Evolutionary conservation across 2,329 filamentous ascomycete genomes (phyloP).

Genomic region (Cryoendolithus antarcticus): DNA sequence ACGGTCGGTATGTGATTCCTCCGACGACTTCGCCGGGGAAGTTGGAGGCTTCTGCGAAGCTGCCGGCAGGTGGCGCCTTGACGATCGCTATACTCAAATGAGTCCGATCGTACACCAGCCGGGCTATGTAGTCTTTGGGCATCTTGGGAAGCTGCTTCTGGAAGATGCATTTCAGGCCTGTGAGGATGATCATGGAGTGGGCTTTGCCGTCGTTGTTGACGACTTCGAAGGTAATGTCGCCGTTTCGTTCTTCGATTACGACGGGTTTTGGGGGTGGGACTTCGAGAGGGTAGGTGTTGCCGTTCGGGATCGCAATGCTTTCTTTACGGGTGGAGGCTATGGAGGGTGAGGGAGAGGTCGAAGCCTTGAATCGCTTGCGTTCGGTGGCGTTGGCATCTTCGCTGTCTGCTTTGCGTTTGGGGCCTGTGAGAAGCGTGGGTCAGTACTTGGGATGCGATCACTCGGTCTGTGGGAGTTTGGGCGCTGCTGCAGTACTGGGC

Average conservation of each 20-base stretch:
- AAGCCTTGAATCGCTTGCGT: slow-evolving; percentile 51
- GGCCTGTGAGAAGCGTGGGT: slow-evolving; percentile 13
- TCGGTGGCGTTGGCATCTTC: slow-evolving; percentile 43
- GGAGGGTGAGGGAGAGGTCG: slow-evolving; percentile 24
- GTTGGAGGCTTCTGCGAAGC: slow-evolving; percentile 15
- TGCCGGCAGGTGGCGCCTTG: slow-evolving; percentile 62
- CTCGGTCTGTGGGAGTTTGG: no score
- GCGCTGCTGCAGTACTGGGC: no score
- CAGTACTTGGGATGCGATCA: neutral
- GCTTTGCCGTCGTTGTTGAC: slow-evolving; percentile 90
- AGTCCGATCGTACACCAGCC: slow-evolving; percentile 91
- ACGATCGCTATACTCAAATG: slow-evolving; percentile 95
- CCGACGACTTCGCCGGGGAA: slow-evolving; percentile 37
- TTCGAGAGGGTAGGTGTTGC: slow-evolving; percentile 23
- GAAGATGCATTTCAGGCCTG: slow-evolving; percentile 92
- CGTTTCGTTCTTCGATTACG: slow-evolving; percentile 83
- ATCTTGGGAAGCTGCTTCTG: slow-evolving; percentile 98
- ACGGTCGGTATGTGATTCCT: slow-evolving; percentile 91
- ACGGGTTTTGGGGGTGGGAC: slow-evolving; percentile 68
- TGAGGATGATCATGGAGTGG: slow-evolving; percentile 86
- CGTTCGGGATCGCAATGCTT: slow-evolving; percentile 11
- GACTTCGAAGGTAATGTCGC: slow-evolving; percentile 92
- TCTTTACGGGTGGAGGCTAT: no score
- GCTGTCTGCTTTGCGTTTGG: slow-evolving; percentile 66
- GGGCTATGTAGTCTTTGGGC: slow-evolving; percentile 98